A percentile compares a stretch with the other conserved stretches of the same genome.
phyloP scores from a whole-genome alignment of 495 filamentous ascomycete species.

The Tuber brumale region DNA sequence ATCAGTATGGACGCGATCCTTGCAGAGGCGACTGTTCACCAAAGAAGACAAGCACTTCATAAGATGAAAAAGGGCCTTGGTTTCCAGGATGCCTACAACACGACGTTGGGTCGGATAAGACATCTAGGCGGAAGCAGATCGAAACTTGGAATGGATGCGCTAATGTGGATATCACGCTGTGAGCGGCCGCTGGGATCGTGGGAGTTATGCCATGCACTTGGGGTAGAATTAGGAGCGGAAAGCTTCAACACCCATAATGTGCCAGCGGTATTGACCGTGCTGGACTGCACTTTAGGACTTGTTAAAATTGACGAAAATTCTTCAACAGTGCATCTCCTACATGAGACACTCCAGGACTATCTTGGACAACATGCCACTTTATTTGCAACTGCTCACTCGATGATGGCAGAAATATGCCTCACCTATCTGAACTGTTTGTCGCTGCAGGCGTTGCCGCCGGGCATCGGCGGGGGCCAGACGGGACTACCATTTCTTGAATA shows the following conservation, averaged over 20 bases:
- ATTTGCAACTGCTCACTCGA: neutral
- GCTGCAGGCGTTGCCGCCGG: rapidly evolving
- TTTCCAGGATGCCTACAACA: neutral
- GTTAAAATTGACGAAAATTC: neutral
- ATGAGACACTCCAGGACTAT: neutral
- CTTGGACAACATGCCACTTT: neutral
- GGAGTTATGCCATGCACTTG: neutral
- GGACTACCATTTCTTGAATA: neutral
- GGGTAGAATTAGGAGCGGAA: neutral
- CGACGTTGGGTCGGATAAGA: neutral
- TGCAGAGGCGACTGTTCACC: neutral
- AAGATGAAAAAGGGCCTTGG: neutral
- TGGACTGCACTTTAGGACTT: neutral
- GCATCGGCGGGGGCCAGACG: neutral
- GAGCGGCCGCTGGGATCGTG: neutral
- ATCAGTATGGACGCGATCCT: neutral
- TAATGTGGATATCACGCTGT: neutral
- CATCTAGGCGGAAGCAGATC: neutral
- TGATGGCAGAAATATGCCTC: neutral
- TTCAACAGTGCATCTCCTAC: neutral
- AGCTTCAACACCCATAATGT: neutral
- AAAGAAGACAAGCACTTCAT: neutral
- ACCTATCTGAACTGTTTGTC: neutral
- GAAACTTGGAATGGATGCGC: neutral
- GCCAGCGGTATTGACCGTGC: neutral